phyloP scores from a whole-genome alignment of 2,329 filamentous ascomycete genomes.

The Macrophomina tecta region DNA sequence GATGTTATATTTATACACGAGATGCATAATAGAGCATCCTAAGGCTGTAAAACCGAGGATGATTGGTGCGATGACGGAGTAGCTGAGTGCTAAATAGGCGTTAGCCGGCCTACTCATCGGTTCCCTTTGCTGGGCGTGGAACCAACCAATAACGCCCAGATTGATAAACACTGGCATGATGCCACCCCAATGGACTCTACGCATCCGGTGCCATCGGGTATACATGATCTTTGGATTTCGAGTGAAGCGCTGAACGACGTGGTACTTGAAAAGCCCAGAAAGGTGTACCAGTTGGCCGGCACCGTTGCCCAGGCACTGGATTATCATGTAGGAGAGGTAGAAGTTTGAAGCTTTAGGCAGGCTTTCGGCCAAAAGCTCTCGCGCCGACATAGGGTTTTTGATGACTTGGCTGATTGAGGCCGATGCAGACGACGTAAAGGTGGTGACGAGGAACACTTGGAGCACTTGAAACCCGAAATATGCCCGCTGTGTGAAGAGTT shows the following conservation, averaged over 20 bases:
- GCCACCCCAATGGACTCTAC: conserved; percentile 83
- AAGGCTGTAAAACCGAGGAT: conserved; percentile 93
- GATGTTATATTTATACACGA: conserved; percentile 93
- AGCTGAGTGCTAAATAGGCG: conserved; percentile 66
- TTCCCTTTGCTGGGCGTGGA: too few species aligned
- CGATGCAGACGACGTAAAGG: conserved; percentile 77
- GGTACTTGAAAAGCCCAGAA: conserved; percentile 77
- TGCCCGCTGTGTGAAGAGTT: conserved; percentile 86
- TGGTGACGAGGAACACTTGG: conserved; percentile 92
- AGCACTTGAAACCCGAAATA: conserved; percentile 96
- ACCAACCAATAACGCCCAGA: conserved; percentile 82
- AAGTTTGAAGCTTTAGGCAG: conserved; percentile 91
- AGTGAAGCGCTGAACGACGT: conserved; percentile 76
- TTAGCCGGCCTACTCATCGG: background rate
- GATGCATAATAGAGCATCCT: conserved; percentile 89
- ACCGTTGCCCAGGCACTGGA: conserved; percentile 76
- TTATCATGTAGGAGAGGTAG: conserved; percentile 98
- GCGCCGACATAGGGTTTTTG: conserved; percentile 65
- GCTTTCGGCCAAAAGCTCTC: conserved; percentile 76
- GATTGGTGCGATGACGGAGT: conserved; percentile 85
- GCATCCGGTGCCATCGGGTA: conserved; percentile 78
- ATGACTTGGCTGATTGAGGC: conserved; percentile 69
- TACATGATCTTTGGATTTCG: conserved; percentile 85
- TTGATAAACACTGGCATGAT: conserved; percentile 98
- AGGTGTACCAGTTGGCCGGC: conserved; percentile 86